A percentile compares a stretch with the other conserved stretches of the same genome.
Conservation (phyloP, 2,329 filamentous ascomycete species). For the Xylaria sp. region DNA sequence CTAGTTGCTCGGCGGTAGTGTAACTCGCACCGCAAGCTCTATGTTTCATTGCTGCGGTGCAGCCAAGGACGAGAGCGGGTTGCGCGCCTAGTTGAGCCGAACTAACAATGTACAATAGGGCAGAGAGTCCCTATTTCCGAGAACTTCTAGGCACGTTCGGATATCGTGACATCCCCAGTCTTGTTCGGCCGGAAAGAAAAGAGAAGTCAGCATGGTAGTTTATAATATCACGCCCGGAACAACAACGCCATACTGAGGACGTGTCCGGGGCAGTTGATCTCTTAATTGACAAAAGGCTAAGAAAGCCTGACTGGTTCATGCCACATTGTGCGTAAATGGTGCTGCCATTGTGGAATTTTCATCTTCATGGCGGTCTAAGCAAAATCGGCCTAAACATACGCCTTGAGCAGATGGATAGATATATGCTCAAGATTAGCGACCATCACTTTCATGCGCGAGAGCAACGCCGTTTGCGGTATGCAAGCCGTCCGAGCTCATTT, state of each 20-base stretch:
- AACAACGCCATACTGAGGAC: not conserved
- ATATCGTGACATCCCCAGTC: not conserved
- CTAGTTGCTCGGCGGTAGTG: not conserved
- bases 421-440: not conserved
- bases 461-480: slow-evolving; percentile 18
- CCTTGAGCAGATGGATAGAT: not conserved
- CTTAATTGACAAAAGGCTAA: not conserved
- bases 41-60: not conserved
- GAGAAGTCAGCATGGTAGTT: not conserved
- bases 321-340: not conserved
- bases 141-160: not conserved
- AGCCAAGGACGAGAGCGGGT: not conserved
- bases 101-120: not conserved
- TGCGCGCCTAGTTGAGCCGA: not conserved
- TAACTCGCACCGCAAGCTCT: slow-evolving; percentile 16
- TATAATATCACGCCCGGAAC: slow-evolving; percentile 4
- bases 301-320: not conserved
- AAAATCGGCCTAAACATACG: not conserved
- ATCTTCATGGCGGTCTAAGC: not conserved
- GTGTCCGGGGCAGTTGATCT: not conserved
- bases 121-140: not conserved
- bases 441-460: slow-evolving; percentile 8
- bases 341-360: not conserved
- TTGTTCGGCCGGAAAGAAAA: not conserved
- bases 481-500: not conserved